These are phyloP conservation scores for Lomentospora prolificans DNA, from an alignment of 2,329 filamentous ascomycete genomes.

Conservation along the genomic window DNA sequence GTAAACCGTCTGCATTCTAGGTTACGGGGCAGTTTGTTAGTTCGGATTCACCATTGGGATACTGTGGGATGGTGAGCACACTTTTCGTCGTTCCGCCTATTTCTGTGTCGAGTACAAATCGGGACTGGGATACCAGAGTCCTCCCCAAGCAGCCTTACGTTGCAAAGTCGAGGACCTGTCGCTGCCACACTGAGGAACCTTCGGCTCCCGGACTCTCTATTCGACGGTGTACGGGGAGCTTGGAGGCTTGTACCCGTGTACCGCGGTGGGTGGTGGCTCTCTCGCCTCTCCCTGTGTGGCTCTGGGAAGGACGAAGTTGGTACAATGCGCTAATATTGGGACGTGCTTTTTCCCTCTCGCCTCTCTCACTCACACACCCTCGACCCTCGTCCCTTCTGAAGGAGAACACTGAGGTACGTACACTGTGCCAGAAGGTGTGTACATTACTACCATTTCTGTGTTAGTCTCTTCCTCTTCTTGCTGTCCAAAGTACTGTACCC, in stretches of 20 bases:
- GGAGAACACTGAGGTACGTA: too few species aligned
- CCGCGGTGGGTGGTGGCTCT: background rate
- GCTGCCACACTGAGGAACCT: too few species aligned
- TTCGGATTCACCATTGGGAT: too few species aligned
- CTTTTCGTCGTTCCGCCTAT: too few species aligned
- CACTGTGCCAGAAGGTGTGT: background rate
- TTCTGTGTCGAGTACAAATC: too few species aligned
- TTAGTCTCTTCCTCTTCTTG: background rate
- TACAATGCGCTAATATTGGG: constrained; percentile 2
- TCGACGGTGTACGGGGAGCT: background rate
- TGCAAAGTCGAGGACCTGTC: too few species aligned
- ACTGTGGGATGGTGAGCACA: too few species aligned
- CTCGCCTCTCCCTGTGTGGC: background rate
- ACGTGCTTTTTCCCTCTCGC: background rate
- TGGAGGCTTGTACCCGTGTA: background rate
- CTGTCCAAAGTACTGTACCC: background rate
- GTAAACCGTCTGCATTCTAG: too few species aligned
- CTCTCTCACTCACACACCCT: background rate
- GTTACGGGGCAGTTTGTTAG: too few species aligned
- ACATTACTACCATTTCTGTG: background rate
- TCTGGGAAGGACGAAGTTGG: background rate
- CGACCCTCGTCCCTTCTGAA: background rate
- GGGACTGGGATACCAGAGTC: too few species aligned
- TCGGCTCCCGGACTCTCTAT: background rate
- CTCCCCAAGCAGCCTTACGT: too few species aligned